Evolutionary conservation across 768 basidiomycete species (phyloP), one percentile per base, ranked within the genome.

Genomic region (Russula sp.): DNA sequence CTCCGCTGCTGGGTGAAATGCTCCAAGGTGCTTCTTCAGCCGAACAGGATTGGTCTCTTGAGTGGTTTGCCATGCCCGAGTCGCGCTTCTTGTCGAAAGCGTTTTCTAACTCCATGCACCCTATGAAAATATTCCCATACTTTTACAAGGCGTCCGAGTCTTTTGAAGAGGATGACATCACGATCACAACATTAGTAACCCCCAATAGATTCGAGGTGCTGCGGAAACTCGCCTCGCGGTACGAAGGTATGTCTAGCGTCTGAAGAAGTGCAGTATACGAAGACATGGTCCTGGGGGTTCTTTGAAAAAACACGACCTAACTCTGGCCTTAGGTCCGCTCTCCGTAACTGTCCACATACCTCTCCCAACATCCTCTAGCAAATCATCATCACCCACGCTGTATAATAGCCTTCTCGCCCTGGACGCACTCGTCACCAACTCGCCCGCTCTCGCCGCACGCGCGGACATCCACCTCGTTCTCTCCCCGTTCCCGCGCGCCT

Each of bases 391-490:
- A 8, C 65, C 63, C 27, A 63, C 70, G 20, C 71, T 72, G 42
- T 63, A 78, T 50, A 73, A 75, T 20, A 77, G 87, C 40, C 78
- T 94, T 47, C 77, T 81, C 53, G 82, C 83, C 13, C 77, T 94
- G 32, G 84, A 87, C 68, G 76, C 76, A 6, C 77, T 94, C 48
- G 88, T 93, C 75, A 77, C 78, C 5, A 83, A 87, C 8, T 85
- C 84, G 3, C 82, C 82, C 1, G 78, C 75, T 59, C 88, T 94
- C 82, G 75, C 82, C 50, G 76, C 73, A 32, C 85, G 82, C 68
- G 89, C 94, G 55, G 93, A 94, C 71, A 84, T 94, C 13, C 93
- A 95, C 70, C 84, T 95, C 55, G 87, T 94, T 35, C 78, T 94
- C 66, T 90, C 92, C 68, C 80, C 83, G 3, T 89, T 88, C 66